Evolutionary conservation across 2,329 filamentous ascomycete species (phyloP), one percentile per base, ranked within the genome.

Genomic region (Corynespora cassiicola): DNA sequence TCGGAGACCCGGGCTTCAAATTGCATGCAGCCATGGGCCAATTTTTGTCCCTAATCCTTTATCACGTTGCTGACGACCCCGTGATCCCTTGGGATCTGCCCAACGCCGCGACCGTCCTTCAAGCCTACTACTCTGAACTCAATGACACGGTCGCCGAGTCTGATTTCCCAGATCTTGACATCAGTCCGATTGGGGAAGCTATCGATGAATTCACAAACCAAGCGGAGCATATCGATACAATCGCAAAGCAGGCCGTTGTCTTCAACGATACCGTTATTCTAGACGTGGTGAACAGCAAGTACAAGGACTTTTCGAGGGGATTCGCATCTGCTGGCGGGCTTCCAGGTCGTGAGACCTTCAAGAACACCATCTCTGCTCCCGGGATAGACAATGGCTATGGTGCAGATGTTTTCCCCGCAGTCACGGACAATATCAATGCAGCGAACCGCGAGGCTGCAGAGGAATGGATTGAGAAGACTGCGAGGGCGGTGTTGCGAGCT

Each of bases 381-480:
- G 51, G 53, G 1, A 45, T 57, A 20, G 53, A 57, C 43, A 57
- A 50, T 34, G 53, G 52, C 38, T 55, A 57, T 43, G 53, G 45
- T 2, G 46, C 51, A 7, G 47, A 47, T 30, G 46, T 52, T 4
- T 57, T 50, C 19, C 53, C 51, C 3, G 47, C 31, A 2, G 49
- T 53, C 4, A 55, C 51, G 20, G 53, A 57, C 37, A 46, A 34
- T 21, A 27, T 55, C 3, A 46, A 48, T 36, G 29, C 14, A 11
- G 49, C 51, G 2, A 34, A 55, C 27, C 22, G 25, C 20, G 45
- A 40, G 26, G 34, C 25, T 6, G 49, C 53, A 9, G 17, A 25
- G 18, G 36, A 40, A 32, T 56, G 53, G 53, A 30, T 56, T 8
- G 44, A 37, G 39, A 56, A 54, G 38, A 52, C 28, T 21, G 47